Evolutionary conservation across 2,329 filamentous ascomycete genomes (phyloP).

Genomic region (Hypomyces rosellus): DNA sequence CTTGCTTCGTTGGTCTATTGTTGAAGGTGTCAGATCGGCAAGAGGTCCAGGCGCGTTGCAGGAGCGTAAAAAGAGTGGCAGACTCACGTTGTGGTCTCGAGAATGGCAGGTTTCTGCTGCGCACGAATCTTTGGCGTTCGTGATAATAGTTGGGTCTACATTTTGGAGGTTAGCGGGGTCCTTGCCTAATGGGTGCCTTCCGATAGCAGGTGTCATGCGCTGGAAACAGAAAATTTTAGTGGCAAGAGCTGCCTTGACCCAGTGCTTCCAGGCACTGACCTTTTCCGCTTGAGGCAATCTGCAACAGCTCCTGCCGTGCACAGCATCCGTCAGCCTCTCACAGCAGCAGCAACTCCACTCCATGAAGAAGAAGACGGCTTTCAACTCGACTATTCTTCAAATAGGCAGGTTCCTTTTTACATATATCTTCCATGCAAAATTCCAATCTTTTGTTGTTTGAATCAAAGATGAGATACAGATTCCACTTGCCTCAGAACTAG

Average conservation of each 20-base stretch:
- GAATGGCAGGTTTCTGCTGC: conserved; percentile 3
- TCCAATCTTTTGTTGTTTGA: neutral
- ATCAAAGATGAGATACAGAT: neutral
- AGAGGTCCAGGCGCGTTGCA: neutral
- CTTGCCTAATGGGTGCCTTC: conserved; percentile 2
- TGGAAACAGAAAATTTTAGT: conserved; percentile 5
- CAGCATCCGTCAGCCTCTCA: too few species aligned
- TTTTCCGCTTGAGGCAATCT: too few species aligned
- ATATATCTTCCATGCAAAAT: neutral
- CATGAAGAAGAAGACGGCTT: too few species aligned
- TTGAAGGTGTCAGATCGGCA: neutral
- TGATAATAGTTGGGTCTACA: conserved; percentile 13
- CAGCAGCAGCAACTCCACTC: neutral
- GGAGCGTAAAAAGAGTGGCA: neutral
- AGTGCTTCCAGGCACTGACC: neutral
- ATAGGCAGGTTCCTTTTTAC: neutral
- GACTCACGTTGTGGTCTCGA: conserved; percentile 7
- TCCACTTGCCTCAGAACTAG: conserved; percentile 4
- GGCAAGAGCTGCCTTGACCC: neutral
- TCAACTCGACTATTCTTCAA: too few species aligned
- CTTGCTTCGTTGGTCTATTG: conserved; percentile 2
- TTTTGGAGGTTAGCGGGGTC: conserved; percentile 11
- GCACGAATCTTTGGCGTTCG: conserved; percentile 3
- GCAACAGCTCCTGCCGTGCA: neutral
- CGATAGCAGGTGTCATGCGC: neutral